These are phyloP conservation scores for Rhododendron ferrugineum DNA, from an alignment of 148 eudicot species.

Conservation along the genomic window DNA sequence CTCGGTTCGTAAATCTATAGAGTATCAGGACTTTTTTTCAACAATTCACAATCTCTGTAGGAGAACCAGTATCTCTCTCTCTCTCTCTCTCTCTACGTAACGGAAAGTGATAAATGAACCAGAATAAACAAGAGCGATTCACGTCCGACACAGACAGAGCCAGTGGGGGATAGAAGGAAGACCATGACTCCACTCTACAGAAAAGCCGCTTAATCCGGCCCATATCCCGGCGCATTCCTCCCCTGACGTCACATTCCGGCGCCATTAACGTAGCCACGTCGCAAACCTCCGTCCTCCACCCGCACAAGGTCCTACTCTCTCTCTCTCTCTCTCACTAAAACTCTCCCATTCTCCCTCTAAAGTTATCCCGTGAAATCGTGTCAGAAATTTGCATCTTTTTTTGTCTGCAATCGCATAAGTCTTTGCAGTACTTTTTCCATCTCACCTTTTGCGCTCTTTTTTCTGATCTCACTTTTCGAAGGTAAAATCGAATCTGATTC, in stretches of 20 bases:
- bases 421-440: constrained; percentile 1
- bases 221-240: constrained; percentile 23
- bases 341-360: constrained; percentile 2
- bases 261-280: constrained; percentile 8
- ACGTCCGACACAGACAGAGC: constrained; percentile 15
- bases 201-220: constrained; percentile 17
- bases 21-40: neutral
- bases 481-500: constrained; percentile 14
- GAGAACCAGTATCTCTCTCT: neutral
- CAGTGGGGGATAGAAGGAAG: constrained; percentile 11
- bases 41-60: neutral
- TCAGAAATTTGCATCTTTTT: constrained; percentile 12
- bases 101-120: neutral
- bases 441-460: constrained; percentile 5
- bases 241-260: constrained; percentile 19
- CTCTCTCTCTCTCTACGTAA: neutral
- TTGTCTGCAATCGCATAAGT: neutral
- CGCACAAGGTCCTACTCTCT: neutral
- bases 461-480: constrained; percentile 24
- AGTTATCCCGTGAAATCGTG: neutral
- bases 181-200: neutral
- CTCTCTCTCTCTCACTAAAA: constrained; percentile 4
- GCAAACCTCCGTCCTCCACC: neutral
- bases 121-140: constrained; percentile 21
- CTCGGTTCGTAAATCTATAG: no score